These are phyloP conservation scores for Anisodus acutangulus DNA, from an alignment of 257 asterid genomes.

Conservation along the genomic window DNA sequence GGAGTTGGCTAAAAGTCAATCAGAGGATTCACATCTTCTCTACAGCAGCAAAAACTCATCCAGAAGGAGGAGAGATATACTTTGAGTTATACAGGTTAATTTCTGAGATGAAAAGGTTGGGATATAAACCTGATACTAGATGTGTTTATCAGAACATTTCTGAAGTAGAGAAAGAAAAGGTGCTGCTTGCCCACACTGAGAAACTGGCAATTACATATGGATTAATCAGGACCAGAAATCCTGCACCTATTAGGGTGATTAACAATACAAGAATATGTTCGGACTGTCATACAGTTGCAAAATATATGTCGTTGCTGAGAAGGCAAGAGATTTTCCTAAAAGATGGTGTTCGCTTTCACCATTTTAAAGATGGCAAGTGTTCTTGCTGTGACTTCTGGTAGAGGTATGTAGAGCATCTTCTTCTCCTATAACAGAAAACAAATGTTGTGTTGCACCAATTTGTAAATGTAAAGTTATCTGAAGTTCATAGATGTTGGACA, in stretches of 20 bases:
- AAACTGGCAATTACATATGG: conserved; percentile 64
- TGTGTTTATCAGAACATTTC: conserved; percentile 53
- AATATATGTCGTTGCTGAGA: conserved; percentile 56
- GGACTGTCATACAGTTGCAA: conserved; percentile 63
- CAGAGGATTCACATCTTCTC: conserved; percentile 50
- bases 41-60: conserved; percentile 53
- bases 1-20: conserved; percentile 62
- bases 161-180: conserved; percentile 59
- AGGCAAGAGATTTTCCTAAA: conserved; percentile 57
- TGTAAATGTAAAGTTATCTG: not conserved
- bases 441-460: not conserved
- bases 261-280: conserved; percentile 61
- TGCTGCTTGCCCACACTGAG: conserved; percentile 60
- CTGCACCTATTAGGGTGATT: conserved; percentile 53
- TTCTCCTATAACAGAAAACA: conserved; percentile 18
- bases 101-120: conserved; percentile 58
- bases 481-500: not conserved
- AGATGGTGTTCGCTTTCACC: conserved; percentile 63
- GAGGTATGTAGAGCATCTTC: not conserved
- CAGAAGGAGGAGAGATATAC: conserved; percentile 57
- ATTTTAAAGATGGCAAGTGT: conserved; percentile 60
- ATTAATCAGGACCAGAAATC: conserved; percentile 45
- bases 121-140: conserved; percentile 54
- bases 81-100: conserved; percentile 60
- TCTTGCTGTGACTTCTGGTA: conserved; percentile 65